phyloP scores from a whole-genome alignment of 2,329 filamentous ascomycete species.

The Aspergillus unguis region DNA sequence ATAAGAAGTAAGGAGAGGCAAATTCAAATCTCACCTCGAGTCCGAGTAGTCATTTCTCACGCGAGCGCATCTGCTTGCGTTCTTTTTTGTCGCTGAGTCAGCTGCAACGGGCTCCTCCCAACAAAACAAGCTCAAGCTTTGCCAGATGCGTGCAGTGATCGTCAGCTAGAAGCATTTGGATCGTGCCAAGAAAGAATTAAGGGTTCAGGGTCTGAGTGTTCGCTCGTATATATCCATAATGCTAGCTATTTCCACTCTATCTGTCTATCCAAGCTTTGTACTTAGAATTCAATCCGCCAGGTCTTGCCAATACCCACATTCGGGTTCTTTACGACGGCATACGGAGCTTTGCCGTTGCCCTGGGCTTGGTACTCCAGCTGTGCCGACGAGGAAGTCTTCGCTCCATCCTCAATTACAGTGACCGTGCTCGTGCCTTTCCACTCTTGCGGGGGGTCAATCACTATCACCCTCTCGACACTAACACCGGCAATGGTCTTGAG shows the following conservation, averaged over 20 bases:
- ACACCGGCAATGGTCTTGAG: constrained; percentile 76
- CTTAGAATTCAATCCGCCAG: constrained; percentile 60
- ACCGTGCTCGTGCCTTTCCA: constrained; percentile 67
- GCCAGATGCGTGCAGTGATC: not conserved
- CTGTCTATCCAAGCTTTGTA: not conserved
- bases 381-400: constrained; percentile 45
- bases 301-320: constrained; percentile 59
- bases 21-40: not conserved
- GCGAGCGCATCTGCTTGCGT: constrained; percentile 5
- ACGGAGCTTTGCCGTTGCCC: constrained; percentile 55
- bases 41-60: not conserved
- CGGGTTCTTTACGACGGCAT: constrained; percentile 63
- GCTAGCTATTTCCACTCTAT: not conserved
- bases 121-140: constrained; percentile 8
- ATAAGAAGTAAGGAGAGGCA: not conserved
- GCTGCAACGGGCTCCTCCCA: constrained; percentile 1
- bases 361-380: constrained; percentile 57
- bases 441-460: constrained; percentile 71
- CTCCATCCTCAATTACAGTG: constrained; percentile 46
- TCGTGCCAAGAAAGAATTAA: not conserved
- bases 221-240: not conserved
- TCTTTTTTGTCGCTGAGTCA: constrained; percentile 16
- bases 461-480: constrained; percentile 74
- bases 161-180: not conserved
- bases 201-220: not conserved